Conservation (phyloP, 495 filamentous ascomycete genomes). For the Cudoniella acicularis region DNA sequence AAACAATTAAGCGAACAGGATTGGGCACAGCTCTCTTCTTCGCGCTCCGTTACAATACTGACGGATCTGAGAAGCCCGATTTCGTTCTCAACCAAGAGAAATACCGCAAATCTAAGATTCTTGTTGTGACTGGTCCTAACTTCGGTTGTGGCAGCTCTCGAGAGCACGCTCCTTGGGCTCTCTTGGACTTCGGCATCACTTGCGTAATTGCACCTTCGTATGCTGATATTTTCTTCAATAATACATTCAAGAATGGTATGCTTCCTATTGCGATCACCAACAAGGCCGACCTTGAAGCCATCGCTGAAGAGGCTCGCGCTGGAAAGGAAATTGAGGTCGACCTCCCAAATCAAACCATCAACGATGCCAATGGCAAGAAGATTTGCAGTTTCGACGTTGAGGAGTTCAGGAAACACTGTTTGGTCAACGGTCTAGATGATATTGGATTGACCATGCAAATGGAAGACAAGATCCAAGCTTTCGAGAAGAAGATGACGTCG, state of each 20-base stretch:
- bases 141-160: conserved; percentile 93
- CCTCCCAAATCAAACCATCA: conserved; percentile 80
- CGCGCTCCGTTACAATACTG: conserved; percentile 69
- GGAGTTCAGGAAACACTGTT: conserved; percentile 87
- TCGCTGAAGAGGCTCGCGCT: conserved; percentile 76
- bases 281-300: conserved; percentile 57
- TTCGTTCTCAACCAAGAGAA: conserved; percentile 91
- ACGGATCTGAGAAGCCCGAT: conserved; percentile 68
- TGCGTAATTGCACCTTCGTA: conserved; percentile 90
- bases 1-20: conserved; percentile 98
- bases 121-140: conserved; percentile 90
- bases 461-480: conserved; percentile 80
- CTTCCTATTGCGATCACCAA: conserved; percentile 77
- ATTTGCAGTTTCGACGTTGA: conserved; percentile 83
- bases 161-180: conserved; percentile 96
- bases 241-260: conserved; percentile 99
- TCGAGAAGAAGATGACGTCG: conserved; percentile 70
- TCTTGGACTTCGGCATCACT: conserved; percentile 94
- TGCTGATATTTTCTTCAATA: conserved; percentile 99
- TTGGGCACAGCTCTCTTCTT: conserved; percentile 86
- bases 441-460: conserved; percentile 92
- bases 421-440: conserved; percentile 93
- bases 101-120: conserved; percentile 81
- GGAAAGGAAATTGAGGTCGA: conserved; percentile 90
- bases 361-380: conserved; percentile 64